Percentiles rank a stretch among this genome's conserved stretches.
Evolutionary conservation across 2,329 filamentous ascomycete genomes (phyloP).

Genomic region (Coniochaeta prunicola): DNA sequence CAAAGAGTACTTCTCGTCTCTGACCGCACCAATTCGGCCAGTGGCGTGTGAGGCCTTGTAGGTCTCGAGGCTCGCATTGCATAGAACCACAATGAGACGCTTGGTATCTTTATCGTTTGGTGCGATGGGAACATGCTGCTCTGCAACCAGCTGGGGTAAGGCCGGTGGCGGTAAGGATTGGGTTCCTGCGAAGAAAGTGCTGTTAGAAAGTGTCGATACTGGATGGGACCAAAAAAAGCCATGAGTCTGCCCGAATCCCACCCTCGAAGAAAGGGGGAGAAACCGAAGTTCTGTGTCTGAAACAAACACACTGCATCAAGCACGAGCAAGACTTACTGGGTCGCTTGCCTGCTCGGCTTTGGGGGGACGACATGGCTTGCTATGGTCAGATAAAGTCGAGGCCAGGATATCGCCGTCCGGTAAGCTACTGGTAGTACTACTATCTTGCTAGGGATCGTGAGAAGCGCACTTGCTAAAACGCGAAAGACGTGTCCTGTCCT

Average conservation of each 20-base stretch:
- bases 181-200: constrained; percentile 54
- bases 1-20: constrained; percentile 93
- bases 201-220: constrained; percentile 6
- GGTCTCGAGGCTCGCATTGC: constrained; percentile 94
- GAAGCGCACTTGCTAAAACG: not conserved
- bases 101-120: constrained; percentile 83
- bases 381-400: not conserved
- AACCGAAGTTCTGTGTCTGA: not conserved
- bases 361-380: constrained; percentile 18
- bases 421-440: not conserved
- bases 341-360: constrained; percentile 21
- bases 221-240: not conserved
- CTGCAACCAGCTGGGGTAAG: constrained; percentile 85
- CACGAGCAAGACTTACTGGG: constrained; percentile 16
- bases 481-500: not conserved
- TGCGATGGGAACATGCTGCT: constrained; percentile 81
- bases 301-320: not conserved
- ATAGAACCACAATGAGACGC: constrained; percentile 89
- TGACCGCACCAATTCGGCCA: constrained; percentile 55
- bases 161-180: constrained; percentile 91
- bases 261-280: not conserved
- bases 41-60: constrained; percentile 80
- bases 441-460: not conserved
- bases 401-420: not conserved
- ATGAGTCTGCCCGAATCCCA: too few relatives aligned